Evolutionary conservation across 495 filamentous ascomycete species (phyloP), one percentile per base, ranked within the genome.

Genomic region (Viridothelium virens): DNA sequence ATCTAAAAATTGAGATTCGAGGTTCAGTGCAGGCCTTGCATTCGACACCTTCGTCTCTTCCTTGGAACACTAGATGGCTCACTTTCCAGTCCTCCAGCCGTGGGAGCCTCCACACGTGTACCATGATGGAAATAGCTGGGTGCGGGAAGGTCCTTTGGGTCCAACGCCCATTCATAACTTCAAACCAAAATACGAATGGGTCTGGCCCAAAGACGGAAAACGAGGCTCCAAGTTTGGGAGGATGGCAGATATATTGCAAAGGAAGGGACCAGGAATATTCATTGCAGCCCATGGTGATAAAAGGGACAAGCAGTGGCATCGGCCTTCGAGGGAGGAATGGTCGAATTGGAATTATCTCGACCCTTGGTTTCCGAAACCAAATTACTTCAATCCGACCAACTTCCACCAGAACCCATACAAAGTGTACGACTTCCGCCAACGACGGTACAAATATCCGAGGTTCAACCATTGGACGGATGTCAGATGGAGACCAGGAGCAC

Each of bases 161-260:
- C 53, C 53, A 18, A 36, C 7, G 3, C 53, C 53, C 2, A 59
- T 37, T n/a, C 66, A 44, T 34, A 62, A 38, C 31, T 56, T 63
- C 25, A 72, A 72, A 53, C 71, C 69, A 39, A 63, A 72, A 47
- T 68, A 74, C 63, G 65, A 65, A 41, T 70, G 67, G 63, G 62
- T 74, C 14, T 74, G 74, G 72, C 74, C 74, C 6, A 70, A 70
- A 31, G 74, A 75, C 56, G 72, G 72, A 48, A 71, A 71, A 50
- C 50, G 66, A 16, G 70, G 69, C 18, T 65, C 59, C 2, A 69
- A 44, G 14, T 63, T 63, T 48, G 72, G 72, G 25, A 46, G 74
- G 48, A 38, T 56, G 47, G 73, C 72, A 67, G 74, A 75, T 61
- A 65, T 74, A 38, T 18, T 73, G 12, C 16, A 48, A 4, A 47